A percentile compares a stretch with the other conserved stretches of the same genome.
Conservation (phyloP, 208 protist genomes). For the Cochliopodium minus region DNA sequence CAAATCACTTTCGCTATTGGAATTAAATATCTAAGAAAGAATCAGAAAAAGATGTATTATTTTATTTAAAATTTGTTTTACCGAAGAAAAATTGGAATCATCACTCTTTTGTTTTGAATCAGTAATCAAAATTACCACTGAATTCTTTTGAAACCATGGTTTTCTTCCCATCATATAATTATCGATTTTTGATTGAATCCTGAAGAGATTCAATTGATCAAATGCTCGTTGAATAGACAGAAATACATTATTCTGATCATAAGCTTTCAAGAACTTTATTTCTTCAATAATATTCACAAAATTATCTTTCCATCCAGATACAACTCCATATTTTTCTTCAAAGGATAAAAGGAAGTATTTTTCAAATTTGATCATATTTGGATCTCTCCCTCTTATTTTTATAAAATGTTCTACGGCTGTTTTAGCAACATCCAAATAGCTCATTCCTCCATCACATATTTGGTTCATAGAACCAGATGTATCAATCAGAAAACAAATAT, state of each 20-base stretch:
- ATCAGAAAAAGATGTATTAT: too few species aligned
- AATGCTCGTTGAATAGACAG: background rate
- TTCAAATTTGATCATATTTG: background rate
- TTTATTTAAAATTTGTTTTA: too few species aligned
- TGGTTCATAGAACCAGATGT: slow-evolving; percentile 6
- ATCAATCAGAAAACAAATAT: background rate
- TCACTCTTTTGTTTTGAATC: too few species aligned
- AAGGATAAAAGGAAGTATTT: background rate
- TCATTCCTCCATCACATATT: background rate
- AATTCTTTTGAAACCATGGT: background rate
- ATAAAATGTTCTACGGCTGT: slow-evolving; percentile 2
- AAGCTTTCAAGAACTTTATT: background rate
- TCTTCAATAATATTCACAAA: background rate
- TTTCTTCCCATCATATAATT: background rate
- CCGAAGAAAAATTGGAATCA: too few species aligned
- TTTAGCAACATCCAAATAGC: background rate
- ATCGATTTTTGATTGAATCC: background rate
- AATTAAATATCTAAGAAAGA: too few species aligned
- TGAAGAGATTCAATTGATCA: background rate
- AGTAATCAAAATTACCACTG: background rate
- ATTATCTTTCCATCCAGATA: slow-evolving; percentile 2
- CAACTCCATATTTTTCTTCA: background rate
- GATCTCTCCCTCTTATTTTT: background rate
- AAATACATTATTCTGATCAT: background rate
- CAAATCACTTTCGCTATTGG: too few species aligned